Base-by-base conservation (phyloP, 1,284 basidiomycete species). In the Marasmius sp. region DNA sequence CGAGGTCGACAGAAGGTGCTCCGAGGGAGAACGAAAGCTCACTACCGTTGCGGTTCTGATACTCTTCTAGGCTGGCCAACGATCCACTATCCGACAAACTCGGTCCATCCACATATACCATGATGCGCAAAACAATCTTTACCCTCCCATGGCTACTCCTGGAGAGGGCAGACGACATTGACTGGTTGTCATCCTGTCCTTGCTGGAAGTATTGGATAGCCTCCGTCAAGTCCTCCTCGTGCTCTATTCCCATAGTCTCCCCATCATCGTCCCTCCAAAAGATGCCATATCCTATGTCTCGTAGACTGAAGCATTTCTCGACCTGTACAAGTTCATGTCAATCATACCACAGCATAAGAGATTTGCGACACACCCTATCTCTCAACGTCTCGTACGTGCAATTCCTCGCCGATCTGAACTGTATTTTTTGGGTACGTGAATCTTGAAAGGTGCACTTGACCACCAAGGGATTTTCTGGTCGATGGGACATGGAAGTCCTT, bases 251-350 rank as follows among this genome's bases (percentile, higher is more conserved):
- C 53, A 81, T 86, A 57, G 84, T 80, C 68, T 95, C 93, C 62
- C 89, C 87, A 61, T 96, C 92, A 70, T 97, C 93, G 72, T 96
- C 94, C 66, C 86, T 91, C 74, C 94, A 96, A 8, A 86, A 81
- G 62, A 97, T 88, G 5, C 79, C 80, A 70, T 91, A 95, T 7
- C 84, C 76, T 1, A 84, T 84, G 1, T 85, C 82, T 47, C 81
- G 86, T n/a, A 95, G 83, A 1, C 88, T 83, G 72, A 94, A 95
- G 64, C 88, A 89, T 71, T 93, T 87, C 68, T 92, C 91, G 41
- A 95, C 84, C 93, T 95, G 59, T 57, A 48, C 59, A 60, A 45
- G 51, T 36, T 48, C 36, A 61, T 61, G 18, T 7, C 34, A 34
- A 20, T n/a, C 12, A 34, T 43, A 59, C 34, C 12, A 37, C 27